These are phyloP conservation scores for Aspergillus clavatus DNA, from an alignment of 2,329 filamentous ascomycete species.

Conservation along the genomic window DNA sequence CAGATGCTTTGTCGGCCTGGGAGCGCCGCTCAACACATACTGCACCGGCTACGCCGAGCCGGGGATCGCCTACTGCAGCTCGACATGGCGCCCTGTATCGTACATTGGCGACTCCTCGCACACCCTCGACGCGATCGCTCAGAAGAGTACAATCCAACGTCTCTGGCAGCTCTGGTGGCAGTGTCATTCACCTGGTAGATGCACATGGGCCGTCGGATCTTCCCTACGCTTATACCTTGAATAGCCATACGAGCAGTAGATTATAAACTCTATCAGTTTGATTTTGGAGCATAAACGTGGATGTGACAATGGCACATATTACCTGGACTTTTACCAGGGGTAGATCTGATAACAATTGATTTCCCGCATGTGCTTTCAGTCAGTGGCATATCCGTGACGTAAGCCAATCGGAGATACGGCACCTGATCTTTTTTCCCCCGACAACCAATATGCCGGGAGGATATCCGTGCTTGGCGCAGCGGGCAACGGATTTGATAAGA, in stretches of 20 bases:
- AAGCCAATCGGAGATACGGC: constrained; percentile 3
- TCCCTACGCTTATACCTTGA: constrained; percentile 31
- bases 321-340: no score
- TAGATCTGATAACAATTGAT: no score
- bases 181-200: constrained; percentile 37
- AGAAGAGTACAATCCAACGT: constrained; percentile 28
- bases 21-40: constrained; percentile 28
- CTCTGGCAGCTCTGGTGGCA: constrained; percentile 33
- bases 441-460: constrained; percentile 3
- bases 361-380: no score
- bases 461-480: constrained; percentile 17
- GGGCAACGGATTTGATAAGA: constrained; percentile 31
- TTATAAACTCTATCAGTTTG: neutral
- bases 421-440: no score
- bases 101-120: constrained; percentile 17
- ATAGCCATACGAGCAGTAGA: constrained; percentile 11
- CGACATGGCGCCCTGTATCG: constrained; percentile 10
- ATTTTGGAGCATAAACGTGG: neutral
- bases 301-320: neutral
- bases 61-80: constrained; percentile 15
- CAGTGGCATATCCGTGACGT: neutral
- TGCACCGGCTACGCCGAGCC: constrained; percentile 20
- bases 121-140: constrained; percentile 35
- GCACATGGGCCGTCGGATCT: constrained; percentile 26
- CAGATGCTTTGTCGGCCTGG: constrained; percentile 24